Evolutionary conservation across 306 rosid genomes (phyloP), one percentile per base, ranked within the genome.

Genomic region (Cucurbita argyrosperma): DNA sequence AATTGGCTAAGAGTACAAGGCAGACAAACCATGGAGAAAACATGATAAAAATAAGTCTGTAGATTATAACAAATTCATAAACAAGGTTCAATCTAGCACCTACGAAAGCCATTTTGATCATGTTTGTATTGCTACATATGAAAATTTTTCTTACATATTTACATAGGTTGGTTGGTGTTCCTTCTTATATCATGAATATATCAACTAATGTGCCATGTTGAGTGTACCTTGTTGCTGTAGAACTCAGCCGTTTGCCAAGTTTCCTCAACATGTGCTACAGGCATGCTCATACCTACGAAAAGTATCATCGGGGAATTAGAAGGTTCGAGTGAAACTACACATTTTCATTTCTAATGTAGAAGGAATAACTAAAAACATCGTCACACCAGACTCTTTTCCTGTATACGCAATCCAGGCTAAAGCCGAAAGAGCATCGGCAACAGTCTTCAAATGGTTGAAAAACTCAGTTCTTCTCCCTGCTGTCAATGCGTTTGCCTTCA

Each of bases 191-290:
- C 56, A 47, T 47, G 42, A 68, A 13, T 26, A 13, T 23, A 68
- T 6, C 40, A 47, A 47, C 73, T 71, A 47, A 61, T 52, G 18
- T 13, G 61, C 76, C 74, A 76, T 10, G 70, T 71, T 73, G 75
- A 50, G 13, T 74, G 70, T 89, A 94, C 99, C 99, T 91, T 94
- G 87, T 94, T 94, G 84, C 85, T 63, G 84, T 94, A 94, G 84
- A 94, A 94, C 84, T 94, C 99, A 61, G 99, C 95, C 96, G 90
- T 86, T 82, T 94, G 97, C 99, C 99, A 94, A 83, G 87, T 94
- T 80, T 91, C 99, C 86, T 94, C 99, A 68, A 94, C 97, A 37
- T 94, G 96, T 75, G 99, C 91, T 42, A 84, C 85, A 74, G 99
- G 99, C 99, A 94, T 86, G 83, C 96, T 89, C 97, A 94, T 88